Evolutionary conservation across 1,284 basidiomycete genomes (phyloP), one percentile per base, ranked within the genome.

Genomic region (Ceratobasidium sp.): DNA sequence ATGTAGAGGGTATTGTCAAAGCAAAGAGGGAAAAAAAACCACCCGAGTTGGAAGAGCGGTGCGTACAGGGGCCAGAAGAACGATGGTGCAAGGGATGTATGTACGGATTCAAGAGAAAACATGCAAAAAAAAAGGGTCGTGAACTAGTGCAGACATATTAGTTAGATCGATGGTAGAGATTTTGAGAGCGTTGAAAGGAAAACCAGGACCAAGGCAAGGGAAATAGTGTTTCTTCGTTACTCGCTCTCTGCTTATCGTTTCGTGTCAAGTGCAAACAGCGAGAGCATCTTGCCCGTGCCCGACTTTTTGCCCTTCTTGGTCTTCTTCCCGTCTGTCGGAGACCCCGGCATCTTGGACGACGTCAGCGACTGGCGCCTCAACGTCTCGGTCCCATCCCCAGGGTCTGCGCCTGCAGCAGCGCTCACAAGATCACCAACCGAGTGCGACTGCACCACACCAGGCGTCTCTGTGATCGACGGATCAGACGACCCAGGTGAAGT

Each of bases 231-330:
- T 52, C 23, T n/a, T 20, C 50, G 20, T n/a, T 52, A 52, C 50
- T 52, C 50, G 50, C 20, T 5, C 20, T 23, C 23, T 10, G 41
- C 62, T 65, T 48, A 75, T 64, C 70, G 88, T 86, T 66, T 91
- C 91, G 84, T 52, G 38, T 75, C 71, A 44, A 75, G 27, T 27
- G 71, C 23, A 41, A 94, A 94, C 79, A 94, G 86, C 44, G 93
- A 93, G 79, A 94, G 88, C 78, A 94, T 88, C 82, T 94, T 94
- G 86, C 94, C 93, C 14, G 93, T 92, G 78, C 91, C 92, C 83
- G 93, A 90, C 84, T 93, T 94, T 85, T 93, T 93, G 88, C 92
- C 93, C 84, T 93, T 83, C 86, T 90, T 93, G 82, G 85, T 90
- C 88, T 77, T 85, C 84, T 82, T 89, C 89, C 84, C 90, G 89